Base-by-base conservation (phyloP, 164 flowering plant species). In the Akebia trifoliata region DNA sequence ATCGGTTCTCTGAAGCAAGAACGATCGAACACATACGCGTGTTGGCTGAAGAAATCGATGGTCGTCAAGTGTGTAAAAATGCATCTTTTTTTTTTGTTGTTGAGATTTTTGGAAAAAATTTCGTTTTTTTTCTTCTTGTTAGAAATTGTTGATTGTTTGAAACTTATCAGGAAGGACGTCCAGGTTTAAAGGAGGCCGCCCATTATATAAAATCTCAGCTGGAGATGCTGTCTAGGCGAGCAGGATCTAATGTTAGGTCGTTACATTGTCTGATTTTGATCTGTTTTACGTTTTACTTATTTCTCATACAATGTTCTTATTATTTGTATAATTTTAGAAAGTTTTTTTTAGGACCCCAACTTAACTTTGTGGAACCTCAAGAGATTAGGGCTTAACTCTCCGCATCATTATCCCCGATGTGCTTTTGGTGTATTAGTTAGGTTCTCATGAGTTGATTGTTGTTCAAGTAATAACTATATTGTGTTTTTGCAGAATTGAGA, bases 1-100 rank as follows among this genome's bases (percentile, higher is more conserved):
- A 86, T 72, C 84, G 75, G 3, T 93, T 90, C 71, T 90, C 97
- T 3, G 99, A 90, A 60, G 95, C 84, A 5, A 69, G 99, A 70
- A 96, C 99, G 7, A 12, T 93, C 29, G 74, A 78, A 31, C 97
- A 93, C 52, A 70, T 93, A 12, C 76, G 83, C 0, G 75, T 80
- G 2, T 54, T 93, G 62, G 17, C 97, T 18, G 15, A 82, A 34
- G 86, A 86, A n/a, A 91, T 91, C 65, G 82, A 64, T 36, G 82
- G 89, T 39, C 99, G 97, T 20, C 97, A 93, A 72, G 99, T 87
- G 36, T 66, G 85, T 63, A 4, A 1, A 21, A 3, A 4, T 18
- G 8, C 6, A 10, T 50, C 17, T 6, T 10, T 34, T 47, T 50
- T 53, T 21, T 45, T 12, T 4, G 5, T 56, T 56, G 15, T 37